Percentiles rank a stretch among this genome's conserved stretches.
Evolutionary conservation across 139 green algal species (phyloP).

Genomic region (Micractinium sp.): DNA sequence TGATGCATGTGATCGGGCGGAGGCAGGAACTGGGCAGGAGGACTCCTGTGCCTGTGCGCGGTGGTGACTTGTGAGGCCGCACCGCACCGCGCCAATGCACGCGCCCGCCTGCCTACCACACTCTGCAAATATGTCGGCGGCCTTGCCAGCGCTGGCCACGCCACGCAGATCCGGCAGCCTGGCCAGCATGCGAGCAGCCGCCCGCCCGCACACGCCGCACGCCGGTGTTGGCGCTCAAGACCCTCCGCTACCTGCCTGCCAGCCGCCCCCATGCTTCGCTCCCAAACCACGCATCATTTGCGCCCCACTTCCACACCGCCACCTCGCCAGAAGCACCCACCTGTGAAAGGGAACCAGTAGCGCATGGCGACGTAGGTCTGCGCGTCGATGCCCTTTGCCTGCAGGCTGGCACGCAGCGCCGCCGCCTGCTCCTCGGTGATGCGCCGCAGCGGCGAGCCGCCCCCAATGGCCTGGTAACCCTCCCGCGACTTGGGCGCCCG

Average conservation of each 20-base stretch:
- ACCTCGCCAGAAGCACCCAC: slow-evolving; percentile 25
- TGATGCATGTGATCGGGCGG: too few relatives aligned
- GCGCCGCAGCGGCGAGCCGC: slow-evolving; percentile 89
- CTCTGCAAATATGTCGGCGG: too few relatives aligned
- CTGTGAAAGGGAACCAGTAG: slow-evolving; percentile 99
- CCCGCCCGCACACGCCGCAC: background rate
- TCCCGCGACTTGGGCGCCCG: slow-evolving; percentile 86
- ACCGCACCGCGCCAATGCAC: too few relatives aligned
- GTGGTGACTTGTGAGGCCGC: too few relatives aligned
- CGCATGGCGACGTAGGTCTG: slow-evolving; percentile 98
- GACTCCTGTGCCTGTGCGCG: too few relatives aligned
- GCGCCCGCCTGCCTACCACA: too few relatives aligned
- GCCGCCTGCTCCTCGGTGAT: slow-evolving; percentile 96
- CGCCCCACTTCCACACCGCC: background rate
- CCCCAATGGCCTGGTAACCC: slow-evolving; percentile 95
- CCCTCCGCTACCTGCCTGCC: too few relatives aligned
- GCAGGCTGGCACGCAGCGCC: slow-evolving; percentile 73
- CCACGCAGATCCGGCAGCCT: too few relatives aligned
- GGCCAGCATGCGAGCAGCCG: too few relatives aligned
- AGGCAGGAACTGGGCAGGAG: too few relatives aligned
- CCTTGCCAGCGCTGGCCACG: too few relatives aligned
- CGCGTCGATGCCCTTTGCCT: slow-evolving; percentile 48
- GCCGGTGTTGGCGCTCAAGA: too few relatives aligned
- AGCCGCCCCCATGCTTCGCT: background rate
- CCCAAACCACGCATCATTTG: background rate